These are phyloP conservation scores for Blepharisma undulans DNA, from an alignment of 169 alveolate species.

Conservation along the genomic window DNA sequence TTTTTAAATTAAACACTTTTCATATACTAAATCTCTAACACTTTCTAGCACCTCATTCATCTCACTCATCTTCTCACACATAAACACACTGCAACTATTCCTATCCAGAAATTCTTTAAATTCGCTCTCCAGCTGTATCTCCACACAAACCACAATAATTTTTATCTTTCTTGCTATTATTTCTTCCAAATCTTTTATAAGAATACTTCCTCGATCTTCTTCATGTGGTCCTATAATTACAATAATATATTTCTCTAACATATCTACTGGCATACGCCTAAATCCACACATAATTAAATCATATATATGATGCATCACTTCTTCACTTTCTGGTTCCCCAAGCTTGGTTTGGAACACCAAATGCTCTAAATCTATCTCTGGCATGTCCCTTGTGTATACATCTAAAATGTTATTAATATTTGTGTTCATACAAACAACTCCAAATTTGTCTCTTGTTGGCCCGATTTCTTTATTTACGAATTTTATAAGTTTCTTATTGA, in stretches of 20 bases:
- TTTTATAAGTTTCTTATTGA: not conserved
- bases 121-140: not conserved
- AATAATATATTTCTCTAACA: not conserved
- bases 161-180: not conserved
- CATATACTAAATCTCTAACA: not conserved
- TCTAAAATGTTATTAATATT: not conserved
- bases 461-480: slow-evolving; percentile 9
- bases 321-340: not conserved
- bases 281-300: not conserved
- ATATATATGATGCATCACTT: not conserved
- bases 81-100: not conserved
- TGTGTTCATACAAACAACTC: not conserved
- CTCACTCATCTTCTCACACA: not conserved
- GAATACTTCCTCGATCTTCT: not conserved
- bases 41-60: not conserved
- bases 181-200: not conserved
- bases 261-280: not conserved
- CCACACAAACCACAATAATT: not conserved
- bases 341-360: not conserved
- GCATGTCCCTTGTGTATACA: not conserved
- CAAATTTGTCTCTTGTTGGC: not conserved
- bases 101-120: not conserved
- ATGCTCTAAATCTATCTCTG: not conserved
- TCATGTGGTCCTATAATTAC: not conserved
- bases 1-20: not conserved